These are phyloP conservation scores for Trypanosoma cruzi DNA, from an alignment of 208 protist genomes.

Conservation along the genomic window DNA sequence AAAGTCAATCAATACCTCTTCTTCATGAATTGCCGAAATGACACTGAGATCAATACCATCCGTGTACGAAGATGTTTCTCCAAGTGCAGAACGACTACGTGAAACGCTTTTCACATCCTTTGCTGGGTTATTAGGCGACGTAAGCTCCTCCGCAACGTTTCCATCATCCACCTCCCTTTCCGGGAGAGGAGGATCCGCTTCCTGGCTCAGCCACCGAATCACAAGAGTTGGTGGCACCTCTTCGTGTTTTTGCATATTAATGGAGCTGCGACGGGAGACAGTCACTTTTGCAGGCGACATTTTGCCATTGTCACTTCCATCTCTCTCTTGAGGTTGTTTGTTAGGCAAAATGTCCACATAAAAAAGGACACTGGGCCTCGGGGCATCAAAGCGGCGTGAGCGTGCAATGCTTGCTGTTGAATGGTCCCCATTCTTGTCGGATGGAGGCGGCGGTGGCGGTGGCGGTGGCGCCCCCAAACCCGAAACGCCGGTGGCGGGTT, in stretches of 20 bases:
- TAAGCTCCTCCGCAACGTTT: background rate
- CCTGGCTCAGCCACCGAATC: background rate
- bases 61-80: background rate
- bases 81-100: background rate
- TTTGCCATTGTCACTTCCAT: background rate
- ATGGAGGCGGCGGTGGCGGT: conserved; percentile 8
- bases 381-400: background rate
- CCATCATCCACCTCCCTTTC: background rate
- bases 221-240: no score
- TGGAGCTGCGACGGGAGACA: background rate
- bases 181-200: background rate
- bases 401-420: background rate
- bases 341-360: background rate
- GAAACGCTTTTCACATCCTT: background rate
- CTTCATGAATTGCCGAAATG: conserved; percentile 1
- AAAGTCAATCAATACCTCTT: conserved; percentile 1
- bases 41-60: conserved; percentile 1
- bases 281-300: background rate
- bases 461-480: background rate
- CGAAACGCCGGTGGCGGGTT: conserved; percentile 3
- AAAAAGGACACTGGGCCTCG: background rate
- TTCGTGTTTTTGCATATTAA: background rate
- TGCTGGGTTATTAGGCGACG: background rate
- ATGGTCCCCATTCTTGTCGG: background rate
- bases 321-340: background rate